Percentiles rank a stretch among this genome's conserved stretches.
Evolutionary conservation across 2,329 filamentous ascomycete species (phyloP).

Genomic region (Polychaeton citri): DNA sequence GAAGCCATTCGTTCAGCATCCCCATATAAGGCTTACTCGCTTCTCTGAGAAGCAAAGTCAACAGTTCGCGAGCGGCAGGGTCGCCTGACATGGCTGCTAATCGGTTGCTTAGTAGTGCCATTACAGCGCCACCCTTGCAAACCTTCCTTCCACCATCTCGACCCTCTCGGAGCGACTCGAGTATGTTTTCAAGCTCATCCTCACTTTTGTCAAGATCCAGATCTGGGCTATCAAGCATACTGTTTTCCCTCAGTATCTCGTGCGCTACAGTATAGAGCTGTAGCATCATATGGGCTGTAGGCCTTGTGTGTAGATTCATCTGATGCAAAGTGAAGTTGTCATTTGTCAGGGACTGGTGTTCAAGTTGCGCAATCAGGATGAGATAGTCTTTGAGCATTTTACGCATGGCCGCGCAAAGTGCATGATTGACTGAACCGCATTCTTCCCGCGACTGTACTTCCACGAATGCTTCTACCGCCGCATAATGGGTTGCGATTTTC

Average conservation of each 20-base stretch:
- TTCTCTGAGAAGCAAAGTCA: conserved; percentile 73
- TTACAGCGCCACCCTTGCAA: conserved; percentile 92
- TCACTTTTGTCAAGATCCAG: conserved; percentile 49
- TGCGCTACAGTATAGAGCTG: conserved; percentile 80
- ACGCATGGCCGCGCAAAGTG: conserved; percentile 85
- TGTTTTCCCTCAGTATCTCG: conserved; percentile 79
- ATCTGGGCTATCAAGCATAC: conserved; percentile 53
- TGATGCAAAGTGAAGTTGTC: conserved; percentile 83
- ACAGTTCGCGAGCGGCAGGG: conserved; percentile 66
- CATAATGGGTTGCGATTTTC: conserved; percentile 87
- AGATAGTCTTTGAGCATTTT: conserved; percentile 88
- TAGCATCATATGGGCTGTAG: conserved; percentile 79
- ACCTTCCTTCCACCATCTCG: conserved; percentile 81
- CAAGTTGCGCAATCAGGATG: conserved; percentile 80
- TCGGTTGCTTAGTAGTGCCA: conserved; percentile 72
- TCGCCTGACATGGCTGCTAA: conserved; percentile 87
- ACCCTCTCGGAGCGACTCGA: conserved; percentile 78
- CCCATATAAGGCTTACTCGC: conserved; percentile 90
- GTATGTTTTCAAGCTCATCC: conserved; percentile 80
- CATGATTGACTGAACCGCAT: conserved; percentile 90
- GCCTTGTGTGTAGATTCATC: conserved; percentile 79
- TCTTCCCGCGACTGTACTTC: conserved; percentile 89
- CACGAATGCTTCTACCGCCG: conserved; percentile 79
- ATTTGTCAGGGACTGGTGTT: conserved; percentile 84
- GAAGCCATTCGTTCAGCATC: conserved; percentile 98